Evolutionary conservation across 2,329 filamentous ascomycete species (phyloP).

Genomic region (Sporothrix dimorphospora): DNA sequence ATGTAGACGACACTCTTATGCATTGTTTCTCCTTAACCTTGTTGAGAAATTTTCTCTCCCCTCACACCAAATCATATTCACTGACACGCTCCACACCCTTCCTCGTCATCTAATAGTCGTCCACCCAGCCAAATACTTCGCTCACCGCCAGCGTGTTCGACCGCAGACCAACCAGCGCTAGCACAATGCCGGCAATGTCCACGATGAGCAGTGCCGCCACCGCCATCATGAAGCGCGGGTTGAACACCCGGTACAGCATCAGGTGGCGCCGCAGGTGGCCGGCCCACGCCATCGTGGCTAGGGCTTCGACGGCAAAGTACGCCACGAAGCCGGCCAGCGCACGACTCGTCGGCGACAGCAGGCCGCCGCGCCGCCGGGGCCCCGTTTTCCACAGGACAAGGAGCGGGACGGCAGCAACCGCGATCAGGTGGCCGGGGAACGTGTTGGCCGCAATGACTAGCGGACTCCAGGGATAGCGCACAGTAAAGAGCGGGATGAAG

Average conservation of each 20-base stretch:
- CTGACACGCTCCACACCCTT: background rate
- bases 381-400: slow-evolving; percentile 87
- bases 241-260: slow-evolving; percentile 96
- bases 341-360: slow-evolving; percentile 71
- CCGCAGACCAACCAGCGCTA: slow-evolving; percentile 74
- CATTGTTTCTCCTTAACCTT: background rate
- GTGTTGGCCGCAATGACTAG: slow-evolving; percentile 82
- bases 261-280: slow-evolving; percentile 85
- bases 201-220: slow-evolving; percentile 72
- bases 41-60: background rate
- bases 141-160: slow-evolving; percentile 77
- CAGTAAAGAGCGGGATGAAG: slow-evolving; percentile 81
- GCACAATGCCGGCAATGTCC: slow-evolving; percentile 71
- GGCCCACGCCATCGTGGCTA: slow-evolving; percentile 89
- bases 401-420: slow-evolving; percentile 77
- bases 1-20: background rate
- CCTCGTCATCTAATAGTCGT: slow-evolving; percentile 31
- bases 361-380: slow-evolving; percentile 69
- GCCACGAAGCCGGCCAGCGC: slow-evolving; percentile 74
- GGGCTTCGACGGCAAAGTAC: slow-evolving; percentile 80
- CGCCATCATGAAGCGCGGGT: slow-evolving; percentile 85
- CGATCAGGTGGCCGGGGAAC: slow-evolving; percentile 85
- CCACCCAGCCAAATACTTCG: slow-evolving; percentile 81
- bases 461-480: slow-evolving; percentile 89
- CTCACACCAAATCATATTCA: background rate